Evolutionary conservation across 768 basidiomycete genomes (phyloP).

Genomic region (Lentinula sp.): DNA sequence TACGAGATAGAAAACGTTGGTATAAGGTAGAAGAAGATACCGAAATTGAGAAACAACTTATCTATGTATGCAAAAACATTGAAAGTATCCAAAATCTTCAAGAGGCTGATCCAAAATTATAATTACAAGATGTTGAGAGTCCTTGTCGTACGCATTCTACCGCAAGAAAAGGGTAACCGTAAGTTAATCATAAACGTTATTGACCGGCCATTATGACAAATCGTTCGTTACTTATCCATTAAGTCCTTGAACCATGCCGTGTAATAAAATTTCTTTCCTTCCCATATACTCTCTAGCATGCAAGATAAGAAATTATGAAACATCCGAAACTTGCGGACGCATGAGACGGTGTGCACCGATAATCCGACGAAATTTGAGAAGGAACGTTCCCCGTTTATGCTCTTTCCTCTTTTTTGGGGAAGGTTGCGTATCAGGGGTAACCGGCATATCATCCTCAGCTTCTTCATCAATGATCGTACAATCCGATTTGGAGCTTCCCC

Average conservation of each 20-base stretch:
- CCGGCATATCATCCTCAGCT: not conserved
- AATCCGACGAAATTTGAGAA: not conserved
- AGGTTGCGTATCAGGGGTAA: not conserved
- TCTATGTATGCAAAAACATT: not conserved
- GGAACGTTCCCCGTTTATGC: not conserved
- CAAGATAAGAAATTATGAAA: not conserved
- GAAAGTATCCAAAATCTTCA: not conserved
- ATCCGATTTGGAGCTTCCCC: not conserved
- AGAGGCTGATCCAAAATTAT: not conserved
- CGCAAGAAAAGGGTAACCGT: not conserved
- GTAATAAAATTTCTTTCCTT: no score
- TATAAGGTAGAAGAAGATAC: no score
- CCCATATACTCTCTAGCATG: not conserved
- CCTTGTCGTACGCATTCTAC: not conserved
- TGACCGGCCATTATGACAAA: not conserved
- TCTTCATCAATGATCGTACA: slow-evolving; percentile 3
- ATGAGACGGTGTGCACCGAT: not conserved
- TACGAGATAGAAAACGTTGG: no score
- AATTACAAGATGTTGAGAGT: not conserved
- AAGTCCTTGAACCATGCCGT: no score
- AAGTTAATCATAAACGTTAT: not conserved
- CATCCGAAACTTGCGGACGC: not conserved
- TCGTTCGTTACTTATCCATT: no score
- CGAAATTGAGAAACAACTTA: not conserved
- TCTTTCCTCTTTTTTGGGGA: not conserved